These are phyloP conservation scores for Ustilaginoidea virens DNA, from an alignment of 2,329 filamentous ascomycete genomes.

Conservation along the genomic window DNA sequence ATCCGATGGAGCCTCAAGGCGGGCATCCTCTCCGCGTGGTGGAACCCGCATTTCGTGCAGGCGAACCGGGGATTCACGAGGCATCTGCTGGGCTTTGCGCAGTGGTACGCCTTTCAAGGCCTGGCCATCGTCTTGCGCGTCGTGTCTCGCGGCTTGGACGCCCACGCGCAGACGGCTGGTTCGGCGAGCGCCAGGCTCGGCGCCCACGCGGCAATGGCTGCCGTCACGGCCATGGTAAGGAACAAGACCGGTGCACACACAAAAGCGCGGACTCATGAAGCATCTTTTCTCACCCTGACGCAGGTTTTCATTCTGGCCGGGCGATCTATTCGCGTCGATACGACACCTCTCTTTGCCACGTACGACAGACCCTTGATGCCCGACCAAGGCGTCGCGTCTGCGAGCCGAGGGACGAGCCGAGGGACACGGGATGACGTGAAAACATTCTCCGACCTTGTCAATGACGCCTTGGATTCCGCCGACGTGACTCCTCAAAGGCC, in stretches of 20 bases:
- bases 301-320: slow-evolving; percentile 30
- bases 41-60: slow-evolving; percentile 53
- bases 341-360: slow-evolving; percentile 34
- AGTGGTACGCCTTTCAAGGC: slow-evolving; percentile 52
- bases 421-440: slow-evolving; percentile 18
- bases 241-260: too few species aligned
- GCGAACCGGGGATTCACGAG: slow-evolving; percentile 42
- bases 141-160: slow-evolving; percentile 27
- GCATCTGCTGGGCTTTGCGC: slow-evolving; percentile 42
- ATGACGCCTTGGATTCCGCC: slow-evolving; percentile 16
- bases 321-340: slow-evolving; percentile 37
- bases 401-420: too few species aligned
- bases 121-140: slow-evolving; percentile 41
- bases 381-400: slow-evolving; percentile 11
- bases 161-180: slow-evolving; percentile 21
- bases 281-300: slow-evolving; percentile 10
- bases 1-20: slow-evolving; percentile 32
- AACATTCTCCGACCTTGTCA: slow-evolving; percentile 26
- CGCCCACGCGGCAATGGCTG: slow-evolving; percentile 38
- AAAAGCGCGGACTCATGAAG: too few species aligned
- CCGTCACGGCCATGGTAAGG: slow-evolving; percentile 38
- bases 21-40: slow-evolving; percentile 41
- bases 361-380: slow-evolving; percentile 10
- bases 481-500: slow-evolving; percentile 5
- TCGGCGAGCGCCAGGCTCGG: slow-evolving; percentile 27